phyloP scores from a whole-genome alignment of 306 rosid species.

The Rosa rugosa region DNA sequence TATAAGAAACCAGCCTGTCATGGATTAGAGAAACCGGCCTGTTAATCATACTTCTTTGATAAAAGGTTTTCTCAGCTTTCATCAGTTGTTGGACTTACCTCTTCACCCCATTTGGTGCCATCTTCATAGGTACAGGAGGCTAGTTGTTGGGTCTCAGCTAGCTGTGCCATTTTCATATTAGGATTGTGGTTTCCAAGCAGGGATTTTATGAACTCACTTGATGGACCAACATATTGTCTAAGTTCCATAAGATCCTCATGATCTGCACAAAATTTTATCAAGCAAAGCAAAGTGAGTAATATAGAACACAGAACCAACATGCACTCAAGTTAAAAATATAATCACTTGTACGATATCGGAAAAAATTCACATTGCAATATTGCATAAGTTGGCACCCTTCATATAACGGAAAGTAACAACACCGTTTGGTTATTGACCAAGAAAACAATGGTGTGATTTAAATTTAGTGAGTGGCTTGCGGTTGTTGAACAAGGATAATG shows the following conservation, averaged over 20 bases:
- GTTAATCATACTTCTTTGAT: background rate
- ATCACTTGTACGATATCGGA: background rate
- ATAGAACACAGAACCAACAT: background rate
- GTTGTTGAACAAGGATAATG: background rate
- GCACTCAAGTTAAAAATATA: background rate
- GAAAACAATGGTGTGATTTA: no score
- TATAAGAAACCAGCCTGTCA: conserved; percentile 68
- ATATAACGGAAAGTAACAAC: background rate
- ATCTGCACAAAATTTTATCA: conserved; percentile 10
- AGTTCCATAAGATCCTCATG: conserved; percentile 31
- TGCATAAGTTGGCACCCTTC: no score
- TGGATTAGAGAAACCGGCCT: background rate
- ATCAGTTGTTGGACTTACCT: conserved; percentile 26
- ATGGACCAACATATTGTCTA: conserved; percentile 44
- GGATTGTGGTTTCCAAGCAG: conserved; percentile 27
- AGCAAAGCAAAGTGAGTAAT: background rate
- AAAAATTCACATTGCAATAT: background rate
- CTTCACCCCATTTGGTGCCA: conserved; percentile 64
- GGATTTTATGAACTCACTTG: conserved; percentile 57
- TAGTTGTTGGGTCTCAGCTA: conserved; percentile 40
- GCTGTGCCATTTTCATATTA: conserved; percentile 15
- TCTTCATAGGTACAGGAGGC: conserved; percentile 59
- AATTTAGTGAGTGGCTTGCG: background rate
- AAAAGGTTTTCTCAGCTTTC: background rate
- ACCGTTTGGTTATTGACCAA: background rate